Conservation (phyloP, 768 basidiomycete species). For the Neoboletus brunneissimus region DNA sequence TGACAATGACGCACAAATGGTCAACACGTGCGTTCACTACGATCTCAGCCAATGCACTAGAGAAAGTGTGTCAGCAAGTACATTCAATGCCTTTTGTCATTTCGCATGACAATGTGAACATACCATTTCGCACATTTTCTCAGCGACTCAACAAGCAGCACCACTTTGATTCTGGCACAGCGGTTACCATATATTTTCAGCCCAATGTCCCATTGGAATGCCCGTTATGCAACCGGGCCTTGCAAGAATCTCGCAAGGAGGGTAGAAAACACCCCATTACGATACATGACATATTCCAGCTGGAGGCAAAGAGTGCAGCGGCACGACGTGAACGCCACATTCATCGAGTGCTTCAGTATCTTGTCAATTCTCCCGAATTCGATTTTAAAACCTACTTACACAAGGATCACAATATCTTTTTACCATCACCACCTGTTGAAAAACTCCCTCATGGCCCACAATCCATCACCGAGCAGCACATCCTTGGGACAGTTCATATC, state of each 20-base stretch:
- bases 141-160: conserved; percentile 37
- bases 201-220: conserved; percentile 15
- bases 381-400: not conserved
- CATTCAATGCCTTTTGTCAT: too few species aligned
- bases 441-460: conserved; percentile 29
- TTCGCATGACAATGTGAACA: not conserved
- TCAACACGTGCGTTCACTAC: not conserved
- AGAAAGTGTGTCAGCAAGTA: not conserved
- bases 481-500: conserved; percentile 36
- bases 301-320: not conserved
- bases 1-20: not conserved
- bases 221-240: conserved; percentile 8
- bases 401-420: conserved; percentile 15
- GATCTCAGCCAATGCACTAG: not conserved
- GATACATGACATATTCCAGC: not conserved
- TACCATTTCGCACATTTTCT: conserved; percentile 34
- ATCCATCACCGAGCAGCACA: conserved; percentile 32
- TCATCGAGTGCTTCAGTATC: conserved; percentile 26
- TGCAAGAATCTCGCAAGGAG: conserved; percentile 12
- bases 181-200: conserved; percentile 34
- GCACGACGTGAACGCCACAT: not conserved
- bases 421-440: conserved; percentile 19
- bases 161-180: conserved; percentile 37
- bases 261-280: too few species aligned
- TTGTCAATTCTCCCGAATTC: conserved; percentile 31